These are phyloP conservation scores for Drosera spatulata DNA, from an alignment of 179 eudicot species.

Conservation along the genomic window DNA sequence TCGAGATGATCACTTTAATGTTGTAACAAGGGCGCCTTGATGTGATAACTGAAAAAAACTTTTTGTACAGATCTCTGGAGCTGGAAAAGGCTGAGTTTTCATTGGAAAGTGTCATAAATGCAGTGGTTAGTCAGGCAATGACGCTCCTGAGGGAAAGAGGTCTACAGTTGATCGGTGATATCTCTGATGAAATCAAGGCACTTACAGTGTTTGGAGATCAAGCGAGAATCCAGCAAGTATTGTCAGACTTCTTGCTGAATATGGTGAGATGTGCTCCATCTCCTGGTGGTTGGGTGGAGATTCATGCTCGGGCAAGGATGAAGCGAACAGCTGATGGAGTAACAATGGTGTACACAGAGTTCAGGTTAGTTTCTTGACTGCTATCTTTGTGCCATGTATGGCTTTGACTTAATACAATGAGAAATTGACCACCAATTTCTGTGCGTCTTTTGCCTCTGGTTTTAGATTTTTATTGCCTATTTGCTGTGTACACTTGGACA, in stretches of 20 bases:
- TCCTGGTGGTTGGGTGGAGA: slow-evolving; percentile 97
- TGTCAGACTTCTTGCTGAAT: slow-evolving; percentile 72
- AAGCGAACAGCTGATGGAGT: slow-evolving; percentile 47
- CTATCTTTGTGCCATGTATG: neutral
- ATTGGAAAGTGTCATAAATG: slow-evolving; percentile 80
- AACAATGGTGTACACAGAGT: slow-evolving; percentile 48
- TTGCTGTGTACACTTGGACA: no score
- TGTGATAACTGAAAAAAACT: slow-evolving; percentile 1
- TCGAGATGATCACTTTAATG: neutral
- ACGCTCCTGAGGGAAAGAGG: slow-evolving; percentile 65
- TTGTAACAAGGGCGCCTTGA: neutral
- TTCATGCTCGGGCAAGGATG: slow-evolving; percentile 67
- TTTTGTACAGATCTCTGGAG: slow-evolving; percentile 43
- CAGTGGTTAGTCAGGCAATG: slow-evolving; percentile 96
- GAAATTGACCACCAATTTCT: neutral
- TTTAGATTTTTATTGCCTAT: no score
- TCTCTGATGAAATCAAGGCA: slow-evolving; percentile 85
- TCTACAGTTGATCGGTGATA: slow-evolving; percentile 79
- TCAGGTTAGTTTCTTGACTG: slow-evolving; percentile 44
- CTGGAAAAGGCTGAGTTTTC: slow-evolving; percentile 67
- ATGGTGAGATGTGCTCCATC: slow-evolving; percentile 88
- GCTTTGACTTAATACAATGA: neutral
- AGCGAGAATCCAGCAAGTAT: slow-evolving; percentile 75
- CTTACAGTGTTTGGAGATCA: slow-evolving; percentile 77
- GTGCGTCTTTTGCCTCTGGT: no score